Conservation (phyloP, 805 yeast species). For the Yarrowia sp. region DNA sequence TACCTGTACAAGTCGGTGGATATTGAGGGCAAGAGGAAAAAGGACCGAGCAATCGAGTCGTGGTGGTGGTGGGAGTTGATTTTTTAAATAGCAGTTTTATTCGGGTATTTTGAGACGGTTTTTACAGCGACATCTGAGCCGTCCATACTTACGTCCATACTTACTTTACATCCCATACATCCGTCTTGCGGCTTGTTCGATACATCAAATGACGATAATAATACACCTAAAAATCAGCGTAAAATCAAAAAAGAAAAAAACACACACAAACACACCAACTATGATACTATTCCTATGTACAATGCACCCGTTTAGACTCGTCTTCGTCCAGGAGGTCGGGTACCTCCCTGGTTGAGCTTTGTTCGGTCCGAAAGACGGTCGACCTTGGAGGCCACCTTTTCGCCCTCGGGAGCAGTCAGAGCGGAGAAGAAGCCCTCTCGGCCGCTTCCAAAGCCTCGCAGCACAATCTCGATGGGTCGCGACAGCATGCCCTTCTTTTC, state of each 20-base stretch:
- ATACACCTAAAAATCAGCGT: too few relatives aligned
- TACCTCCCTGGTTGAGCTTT: slow-evolving; percentile 87
- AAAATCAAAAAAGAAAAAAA: too few relatives aligned
- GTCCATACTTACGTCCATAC: too few relatives aligned
- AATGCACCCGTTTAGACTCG: slow-evolving; percentile 34
- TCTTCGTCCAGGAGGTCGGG: slow-evolving; percentile 75
- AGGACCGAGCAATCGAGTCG: background rate
- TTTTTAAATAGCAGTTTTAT: too few relatives aligned
- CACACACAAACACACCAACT: too few relatives aligned
- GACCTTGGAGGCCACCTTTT: slow-evolving; percentile 59
- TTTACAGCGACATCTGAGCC: background rate
- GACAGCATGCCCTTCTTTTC: slow-evolving; percentile 57
- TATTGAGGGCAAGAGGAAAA: background rate
- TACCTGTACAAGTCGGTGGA: too few relatives aligned
- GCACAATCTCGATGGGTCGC: slow-evolving; percentile 67
- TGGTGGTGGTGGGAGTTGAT: background rate
- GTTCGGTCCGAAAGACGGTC: slow-evolving; percentile 75
- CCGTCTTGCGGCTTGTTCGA: background rate
- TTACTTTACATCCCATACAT: background rate
- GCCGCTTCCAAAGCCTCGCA: slow-evolving; percentile 84
- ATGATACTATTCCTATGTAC: slow-evolving; percentile 15
- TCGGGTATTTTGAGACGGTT: too few relatives aligned
- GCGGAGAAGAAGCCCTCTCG: slow-evolving; percentile 83
- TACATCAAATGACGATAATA: too few relatives aligned
- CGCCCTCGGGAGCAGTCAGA: slow-evolving; percentile 85